Evolutionary conservation across 768 basidiomycete species (phyloP).

Genomic region (button mushroom (Agaricus bisporus)): DNA sequence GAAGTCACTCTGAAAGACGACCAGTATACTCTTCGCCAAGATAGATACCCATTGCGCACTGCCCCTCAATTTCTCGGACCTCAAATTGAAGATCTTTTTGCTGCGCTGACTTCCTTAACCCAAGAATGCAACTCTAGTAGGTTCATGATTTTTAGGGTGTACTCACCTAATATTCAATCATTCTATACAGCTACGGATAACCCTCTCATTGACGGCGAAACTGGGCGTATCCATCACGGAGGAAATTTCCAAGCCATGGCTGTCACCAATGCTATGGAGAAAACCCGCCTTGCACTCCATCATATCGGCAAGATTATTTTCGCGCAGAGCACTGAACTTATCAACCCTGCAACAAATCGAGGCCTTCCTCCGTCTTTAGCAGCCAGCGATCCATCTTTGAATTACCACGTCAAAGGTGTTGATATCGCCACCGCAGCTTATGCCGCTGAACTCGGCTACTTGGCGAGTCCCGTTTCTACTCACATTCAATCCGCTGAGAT

Average conservation of each 20-base stretch:
- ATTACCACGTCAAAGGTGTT: constrained; percentile 73
- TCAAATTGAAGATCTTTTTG: constrained; percentile 68
- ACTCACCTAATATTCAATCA: constrained; percentile 5
- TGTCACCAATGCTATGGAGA: constrained; percentile 79
- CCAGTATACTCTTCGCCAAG: constrained; percentile 65
- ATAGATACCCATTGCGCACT: constrained; percentile 64
- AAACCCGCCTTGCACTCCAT: constrained; percentile 66
- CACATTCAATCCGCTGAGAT: constrained; percentile 82
- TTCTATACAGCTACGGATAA: constrained; percentile 65
- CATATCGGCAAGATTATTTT: constrained; percentile 71
- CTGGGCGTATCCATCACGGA: constrained; percentile 62
- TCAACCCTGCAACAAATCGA: constrained; percentile 77
- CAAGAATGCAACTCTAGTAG: constrained; percentile 77
- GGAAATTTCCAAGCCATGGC: constrained; percentile 89
- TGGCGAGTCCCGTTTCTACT: constrained; percentile 73
- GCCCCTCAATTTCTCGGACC: constrained; percentile 77
- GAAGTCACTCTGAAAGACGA: constrained; percentile 64
- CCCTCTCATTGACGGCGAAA: constrained; percentile 67
- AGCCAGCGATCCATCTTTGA: constrained; percentile 67
- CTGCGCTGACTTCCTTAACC: constrained; percentile 51
- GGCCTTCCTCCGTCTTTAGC: constrained; percentile 73
- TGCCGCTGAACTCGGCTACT: constrained; percentile 69
- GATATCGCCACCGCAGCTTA: constrained; percentile 83
- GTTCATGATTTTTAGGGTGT: constrained; percentile 17
- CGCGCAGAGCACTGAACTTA: constrained; percentile 65